These are phyloP conservation scores for Heliamphora pulchella DNA, from an alignment of 179 eudicot species.

Conservation along the genomic window DNA sequence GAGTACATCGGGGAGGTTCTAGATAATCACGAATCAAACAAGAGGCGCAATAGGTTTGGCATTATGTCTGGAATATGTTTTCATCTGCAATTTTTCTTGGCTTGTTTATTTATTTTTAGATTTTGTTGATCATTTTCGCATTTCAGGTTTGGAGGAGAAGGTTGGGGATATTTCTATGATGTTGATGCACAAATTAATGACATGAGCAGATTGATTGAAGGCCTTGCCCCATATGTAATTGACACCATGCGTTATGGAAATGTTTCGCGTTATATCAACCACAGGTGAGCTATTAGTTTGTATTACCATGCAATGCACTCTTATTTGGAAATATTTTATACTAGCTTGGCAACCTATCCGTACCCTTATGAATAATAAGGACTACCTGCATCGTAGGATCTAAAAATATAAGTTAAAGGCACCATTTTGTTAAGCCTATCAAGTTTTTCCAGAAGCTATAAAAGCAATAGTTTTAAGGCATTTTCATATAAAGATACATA, in stretches of 20 bases:
- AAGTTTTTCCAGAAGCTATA: background rate
- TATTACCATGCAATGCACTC: background rate
- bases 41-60: slow-evolving; percentile 61
- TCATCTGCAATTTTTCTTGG: background rate
- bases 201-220: slow-evolving; percentile 48
- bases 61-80: slow-evolving; percentile 4
- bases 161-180: slow-evolving; percentile 61
- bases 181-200: slow-evolving; percentile 43
- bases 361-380: slow-evolving; percentile 2
- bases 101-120: background rate
- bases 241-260: slow-evolving; percentile 81
- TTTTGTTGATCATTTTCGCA: slow-evolving; percentile 2
- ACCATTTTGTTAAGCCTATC: background rate
- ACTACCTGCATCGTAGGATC: background rate
- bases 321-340: background rate
- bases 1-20: slow-evolving; percentile 86
- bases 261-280: slow-evolving; percentile 84
- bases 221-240: slow-evolving; percentile 43
- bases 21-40: slow-evolving; percentile 58
- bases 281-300: slow-evolving; percentile 52
- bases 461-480: background rate
- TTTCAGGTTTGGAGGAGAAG: slow-evolving; percentile 46
- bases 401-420: background rate
- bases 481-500: background rate
- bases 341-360: slow-evolving; percentile 6